phyloP scores from a whole-genome alignment of 148 eudicot species.

The Arctostaphylos glauca region DNA sequence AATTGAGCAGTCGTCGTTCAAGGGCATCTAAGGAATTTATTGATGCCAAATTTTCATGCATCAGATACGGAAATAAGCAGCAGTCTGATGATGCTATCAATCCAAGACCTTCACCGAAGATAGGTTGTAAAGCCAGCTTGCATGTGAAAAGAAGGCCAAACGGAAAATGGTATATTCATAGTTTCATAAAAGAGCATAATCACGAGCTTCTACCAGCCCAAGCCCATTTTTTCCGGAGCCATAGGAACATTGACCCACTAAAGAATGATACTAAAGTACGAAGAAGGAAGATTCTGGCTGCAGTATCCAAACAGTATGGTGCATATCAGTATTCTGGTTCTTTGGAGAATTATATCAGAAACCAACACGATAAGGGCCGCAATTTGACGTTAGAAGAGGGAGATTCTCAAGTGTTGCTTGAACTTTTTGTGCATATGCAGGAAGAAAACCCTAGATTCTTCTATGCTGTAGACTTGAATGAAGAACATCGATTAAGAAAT shows the following conservation, averaged over 20 bases:
- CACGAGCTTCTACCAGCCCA: slow-evolving; percentile 69
- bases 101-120: slow-evolving; percentile 75
- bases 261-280: slow-evolving; percentile 54
- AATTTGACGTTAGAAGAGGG: slow-evolving; percentile 51
- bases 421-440: slow-evolving; percentile 62
- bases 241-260: slow-evolving; percentile 44
- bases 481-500: slow-evolving; percentile 64
- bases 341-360: slow-evolving; percentile 41
- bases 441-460: slow-evolving; percentile 61
- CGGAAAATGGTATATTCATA: slow-evolving; percentile 66
- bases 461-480: slow-evolving; percentile 62
- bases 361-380: slow-evolving; percentile 52
- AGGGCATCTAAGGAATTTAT: slow-evolving; percentile 68
- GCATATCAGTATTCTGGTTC: slow-evolving; percentile 47
- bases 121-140: slow-evolving; percentile 75
- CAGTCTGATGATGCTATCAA: slow-evolving; percentile 70
- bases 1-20: slow-evolving; percentile 71
- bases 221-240: slow-evolving; percentile 66
- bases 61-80: slow-evolving; percentile 69
- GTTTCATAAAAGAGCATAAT: slow-evolving; percentile 63
- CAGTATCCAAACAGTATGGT: slow-evolving; percentile 48
- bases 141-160: slow-evolving; percentile 63
- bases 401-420: slow-evolving; percentile 58
- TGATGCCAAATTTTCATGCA: slow-evolving; percentile 69
- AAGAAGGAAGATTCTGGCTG: slow-evolving; percentile 47